Base-by-base conservation (phyloP, 2,329 filamentous ascomycete species). In the Seiridium unicorne region DNA sequence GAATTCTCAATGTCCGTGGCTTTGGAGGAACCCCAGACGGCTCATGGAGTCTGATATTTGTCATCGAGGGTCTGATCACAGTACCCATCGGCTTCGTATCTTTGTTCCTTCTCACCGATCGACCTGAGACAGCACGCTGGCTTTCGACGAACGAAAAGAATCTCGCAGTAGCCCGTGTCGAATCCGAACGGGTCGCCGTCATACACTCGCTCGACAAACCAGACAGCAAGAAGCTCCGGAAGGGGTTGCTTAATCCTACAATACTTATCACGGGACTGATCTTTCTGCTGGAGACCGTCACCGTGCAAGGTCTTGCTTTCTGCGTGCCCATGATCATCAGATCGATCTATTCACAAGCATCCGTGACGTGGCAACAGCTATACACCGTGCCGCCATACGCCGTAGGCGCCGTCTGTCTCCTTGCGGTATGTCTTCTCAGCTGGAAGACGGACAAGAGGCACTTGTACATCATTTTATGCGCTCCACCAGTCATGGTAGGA, bases 351-450 rank as follows among this genome's bases (percentile, higher is more conserved):
- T 84, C 86, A 0, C 68, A 80, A 13, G 55, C 44, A 9, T 78
- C 76, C n/a, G 81, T 86, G 1, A 77, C 91, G 11, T 81, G 80
- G 1, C 85, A 90, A 69, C 89, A 92, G 72, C 82, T 91, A 0
- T 84, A 84, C 63, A 91, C 88, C 0, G 89, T 91, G 0, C 89
- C 89, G 0, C 89, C 89, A 0, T 92, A 91, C 67, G 73, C 87
- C 0, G 84, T 91, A 0, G 89, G 89, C 0, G 87, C 81, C 0
- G 84, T 90, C 70, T 89, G 90, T 72, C 87, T 84, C 0, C 60
- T 91, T 0, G 69, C 86, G 0, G 76, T 90, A 54, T 86, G 87
- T 0, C 83, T 83, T 60, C 69, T 88, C 4, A 82, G 79, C 65
- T 86, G 81, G 80, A 78, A 79, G 31, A 75, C 79, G 58, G 84